Evolutionary conservation across 2,329 filamentous ascomycete species (phyloP).

Genomic region (Colletotrichum simmondsii): DNA sequence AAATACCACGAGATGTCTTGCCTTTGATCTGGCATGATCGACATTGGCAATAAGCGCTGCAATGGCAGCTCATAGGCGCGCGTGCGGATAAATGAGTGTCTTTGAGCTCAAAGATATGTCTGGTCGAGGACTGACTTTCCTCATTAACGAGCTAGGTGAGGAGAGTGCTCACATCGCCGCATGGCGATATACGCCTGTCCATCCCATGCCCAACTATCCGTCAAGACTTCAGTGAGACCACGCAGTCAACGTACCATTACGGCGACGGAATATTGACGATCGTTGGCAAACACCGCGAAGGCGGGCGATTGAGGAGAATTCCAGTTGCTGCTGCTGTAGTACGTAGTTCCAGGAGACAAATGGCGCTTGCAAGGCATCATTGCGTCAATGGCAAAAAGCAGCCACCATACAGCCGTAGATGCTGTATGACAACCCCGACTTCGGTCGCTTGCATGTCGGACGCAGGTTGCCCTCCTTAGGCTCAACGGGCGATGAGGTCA

Average conservation of each 20-base stretch:
- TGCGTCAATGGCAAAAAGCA: background rate
- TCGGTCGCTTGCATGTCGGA: constrained; percentile 16
- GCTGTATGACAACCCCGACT: background rate
- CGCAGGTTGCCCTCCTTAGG: background rate
- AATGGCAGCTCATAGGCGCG: background rate
- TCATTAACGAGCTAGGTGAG: too few species aligned
- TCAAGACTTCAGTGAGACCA: background rate
- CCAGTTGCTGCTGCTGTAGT: background rate
- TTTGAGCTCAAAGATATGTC: background rate
- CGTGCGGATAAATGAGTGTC: background rate
- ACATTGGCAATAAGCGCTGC: background rate
- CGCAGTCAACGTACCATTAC: background rate
- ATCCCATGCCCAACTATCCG: background rate
- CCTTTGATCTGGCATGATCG: background rate
- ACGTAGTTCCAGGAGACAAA: background rate
- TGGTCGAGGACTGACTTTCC: too few species aligned
- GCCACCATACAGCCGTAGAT: background rate
- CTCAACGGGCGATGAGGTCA: constrained; percentile 11
- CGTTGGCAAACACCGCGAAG: background rate
- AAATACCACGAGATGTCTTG: background rate
- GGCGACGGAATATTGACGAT: background rate
- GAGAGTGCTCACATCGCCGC: background rate
- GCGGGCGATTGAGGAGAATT: background rate
- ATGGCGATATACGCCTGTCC: background rate
- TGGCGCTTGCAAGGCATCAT: background rate